Evolutionary conservation across 2,329 filamentous ascomycete genomes (phyloP).

Genomic region (Ampelomyces quisqualis): DNA sequence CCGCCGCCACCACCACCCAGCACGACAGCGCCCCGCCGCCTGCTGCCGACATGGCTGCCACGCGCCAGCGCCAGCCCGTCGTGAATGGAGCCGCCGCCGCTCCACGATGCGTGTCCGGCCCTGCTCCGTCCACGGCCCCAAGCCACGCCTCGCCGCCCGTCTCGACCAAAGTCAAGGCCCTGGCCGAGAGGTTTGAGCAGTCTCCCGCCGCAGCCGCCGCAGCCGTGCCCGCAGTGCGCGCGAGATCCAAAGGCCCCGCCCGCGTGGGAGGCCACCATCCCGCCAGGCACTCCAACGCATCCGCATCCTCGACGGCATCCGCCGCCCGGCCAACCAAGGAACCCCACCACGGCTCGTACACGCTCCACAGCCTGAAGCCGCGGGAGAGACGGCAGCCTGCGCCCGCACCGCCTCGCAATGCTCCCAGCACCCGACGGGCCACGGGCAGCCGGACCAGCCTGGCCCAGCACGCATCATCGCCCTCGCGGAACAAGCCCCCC

Average conservation of each 20-base stretch:
- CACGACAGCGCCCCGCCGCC: conserved; percentile 3
- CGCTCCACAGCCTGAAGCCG: conserved; percentile 41
- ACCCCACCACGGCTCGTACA: conserved; percentile 36
- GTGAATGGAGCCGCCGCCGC: conserved; percentile 29
- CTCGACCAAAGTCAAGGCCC: conserved; percentile 39
- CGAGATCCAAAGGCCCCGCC: conserved; percentile 22
- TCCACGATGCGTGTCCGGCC: conserved; percentile 35
- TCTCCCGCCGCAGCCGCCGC: conserved; percentile 28
- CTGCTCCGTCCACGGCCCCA: conserved; percentile 27
- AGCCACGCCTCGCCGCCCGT: conserved; percentile 22
- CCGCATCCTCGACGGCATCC: conserved; percentile 31
- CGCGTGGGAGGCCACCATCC: conserved; percentile 16
- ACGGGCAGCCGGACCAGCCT: conserved; percentile 31
- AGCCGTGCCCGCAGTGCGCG: conserved; percentile 23
- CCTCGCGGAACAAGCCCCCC: conserved; percentile 29
- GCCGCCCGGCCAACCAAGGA: conserved; percentile 34
- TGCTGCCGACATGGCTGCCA: conserved; percentile 10
- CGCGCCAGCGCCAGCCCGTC: conserved; percentile 33
- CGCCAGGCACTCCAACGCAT: conserved; percentile 15
- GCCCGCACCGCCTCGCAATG: conserved; percentile 28
- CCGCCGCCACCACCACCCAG: conserved; percentile 19
- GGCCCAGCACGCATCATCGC: conserved; percentile 26
- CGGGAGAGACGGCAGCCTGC: conserved; percentile 41
- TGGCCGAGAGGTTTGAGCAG: conserved; percentile 43
- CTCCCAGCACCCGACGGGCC: conserved; percentile 19